Percentiles rank a stretch among this genome's conserved stretches.
These are phyloP conservation scores for Zymoseptoria passerinii DNA, from an alignment of 2,329 filamentous ascomycete genomes.

Conservation along the genomic window DNA sequence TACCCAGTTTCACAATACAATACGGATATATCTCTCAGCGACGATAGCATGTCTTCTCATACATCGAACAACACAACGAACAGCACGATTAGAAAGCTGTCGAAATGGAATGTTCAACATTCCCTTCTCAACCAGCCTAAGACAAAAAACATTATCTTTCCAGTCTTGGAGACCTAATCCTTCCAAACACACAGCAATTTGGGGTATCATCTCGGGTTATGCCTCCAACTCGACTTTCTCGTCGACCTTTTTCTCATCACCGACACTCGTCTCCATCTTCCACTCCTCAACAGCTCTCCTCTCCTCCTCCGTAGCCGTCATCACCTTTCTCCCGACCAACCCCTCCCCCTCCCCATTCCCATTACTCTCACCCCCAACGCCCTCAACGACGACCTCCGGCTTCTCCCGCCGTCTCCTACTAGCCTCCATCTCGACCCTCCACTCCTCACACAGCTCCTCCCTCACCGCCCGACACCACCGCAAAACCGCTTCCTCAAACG, in stretches of 20 bases:
- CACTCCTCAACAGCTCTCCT: not conserved
- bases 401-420: constrained; percentile 12
- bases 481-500: constrained; percentile 75
- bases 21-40: too few species aligned
- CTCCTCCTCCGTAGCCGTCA: not conserved
- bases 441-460: constrained; percentile 72
- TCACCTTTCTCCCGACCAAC: not conserved
- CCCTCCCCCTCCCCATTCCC: not conserved
- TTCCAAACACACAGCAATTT: not conserved
- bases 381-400: constrained; percentile 26
- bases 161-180: not conserved
- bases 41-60: too few species aligned
- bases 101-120: not conserved
- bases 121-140: not conserved
- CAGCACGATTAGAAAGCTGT: too few species aligned
- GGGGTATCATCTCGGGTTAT: not conserved
- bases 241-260: not conserved
- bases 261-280: not conserved
- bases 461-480: constrained; percentile 77
- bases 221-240: not conserved
- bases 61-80: too few species aligned
- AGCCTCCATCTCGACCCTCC: constrained; percentile 34
- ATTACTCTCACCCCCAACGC: constrained; percentile 5
- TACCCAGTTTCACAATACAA: too few species aligned
- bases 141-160: constrained; percentile 2